Evolutionary conservation across 345 rosid species (phyloP), one percentile per base, ranked within the genome.

Genomic region (Tarenaya hassleriana): DNA sequence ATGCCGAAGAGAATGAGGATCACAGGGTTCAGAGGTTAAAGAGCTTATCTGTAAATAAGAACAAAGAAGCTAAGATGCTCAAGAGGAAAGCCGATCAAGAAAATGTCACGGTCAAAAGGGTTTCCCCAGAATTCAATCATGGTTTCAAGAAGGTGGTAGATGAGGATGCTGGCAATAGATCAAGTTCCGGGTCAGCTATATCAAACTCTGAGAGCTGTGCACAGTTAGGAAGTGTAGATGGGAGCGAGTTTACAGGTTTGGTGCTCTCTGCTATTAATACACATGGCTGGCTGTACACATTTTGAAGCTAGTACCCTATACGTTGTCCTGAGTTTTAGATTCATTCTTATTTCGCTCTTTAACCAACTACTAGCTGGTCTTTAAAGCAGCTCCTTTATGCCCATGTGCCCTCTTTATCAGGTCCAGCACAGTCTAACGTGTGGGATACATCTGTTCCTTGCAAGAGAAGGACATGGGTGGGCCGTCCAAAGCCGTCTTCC

Each of bases 131-230:
- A 46, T 73, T 77, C 71, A 65, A 41, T 46, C 75, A 69, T 20
- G 83, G 77, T 59, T 76, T 73, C 50, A 68, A 68, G 59, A 88
- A 72, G 77, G 73, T 62, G 53, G 16, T 75, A 16, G 97, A 84
- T 45, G 99, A 94, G 67, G 95, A 86, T 70, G 57, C 68, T 13
- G 86, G 94, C 69, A 88, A 94, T 41, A 80, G 92, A 43, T 94
- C 97, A 10, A 94, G 99, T 71, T 94, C 97, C 10, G 99, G 99
- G 1, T 94, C 99, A 7, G 99, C 91, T 45, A 70, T 88, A 59
- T 94, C 99, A 24, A 88, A 94, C 63, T 80, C 97, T 0, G 97
- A 94, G 73, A 94, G 97, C 77, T 86, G 95, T 67, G 97, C 70
- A 4, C 95, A 70, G 58, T 80, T 73, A 69, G 83, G 78, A 15